Base-by-base conservation (phyloP, 176 grass and related monocot species). In the Aegilops umbellulata region DNA sequence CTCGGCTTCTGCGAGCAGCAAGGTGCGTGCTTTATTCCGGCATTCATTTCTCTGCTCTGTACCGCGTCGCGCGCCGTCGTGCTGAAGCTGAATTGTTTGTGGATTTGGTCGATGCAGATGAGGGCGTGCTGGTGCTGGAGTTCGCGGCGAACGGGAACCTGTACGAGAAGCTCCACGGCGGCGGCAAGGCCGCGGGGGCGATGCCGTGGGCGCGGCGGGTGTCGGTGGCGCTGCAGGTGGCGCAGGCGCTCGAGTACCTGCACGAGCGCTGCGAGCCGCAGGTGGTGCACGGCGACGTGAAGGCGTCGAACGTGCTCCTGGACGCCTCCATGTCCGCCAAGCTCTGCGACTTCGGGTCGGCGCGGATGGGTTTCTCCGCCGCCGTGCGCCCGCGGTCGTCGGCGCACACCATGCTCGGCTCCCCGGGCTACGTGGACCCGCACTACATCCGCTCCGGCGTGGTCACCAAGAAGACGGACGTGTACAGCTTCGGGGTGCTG, bases 401-500 rank as follows among this genome's bases (percentile, higher is more conserved):
- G 26, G 88, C 79, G 39, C 88, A 57, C 81, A 82, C 90, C 66
- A 90, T 94, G 90, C 85, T 94, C 9, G 97, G 97, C 4, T 99
- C 97, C 7, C 97, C 92, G 0, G 97, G 97, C 2, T 99, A 99
- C 87, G 84, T 99, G 3, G 97, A 99, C 80, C 97, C 97, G 29
- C 92, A 99, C 92, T 99, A 97, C 88, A 80, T 99, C 88, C 94
- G 97, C 3, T 93, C 94, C 2, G 97, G 97, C 17, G 86, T 91
- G 9, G 72, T 97, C 23, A 97, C 94, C 60, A 99, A 99, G 90
- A 99, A 99, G 85, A 96, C 86, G 62, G 97, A 99, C 85, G 88
- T 99, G 60, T 99, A 99, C 88, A 99, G 97, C 84, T 97, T 97
- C 73, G 97, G 97, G 7, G 97, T 99, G 15, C 83, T 99, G 8